These are phyloP conservation scores for Annulohypoxylon stygium DNA, from an alignment of 495 filamentous ascomycete species.

Conservation along the genomic window DNA sequence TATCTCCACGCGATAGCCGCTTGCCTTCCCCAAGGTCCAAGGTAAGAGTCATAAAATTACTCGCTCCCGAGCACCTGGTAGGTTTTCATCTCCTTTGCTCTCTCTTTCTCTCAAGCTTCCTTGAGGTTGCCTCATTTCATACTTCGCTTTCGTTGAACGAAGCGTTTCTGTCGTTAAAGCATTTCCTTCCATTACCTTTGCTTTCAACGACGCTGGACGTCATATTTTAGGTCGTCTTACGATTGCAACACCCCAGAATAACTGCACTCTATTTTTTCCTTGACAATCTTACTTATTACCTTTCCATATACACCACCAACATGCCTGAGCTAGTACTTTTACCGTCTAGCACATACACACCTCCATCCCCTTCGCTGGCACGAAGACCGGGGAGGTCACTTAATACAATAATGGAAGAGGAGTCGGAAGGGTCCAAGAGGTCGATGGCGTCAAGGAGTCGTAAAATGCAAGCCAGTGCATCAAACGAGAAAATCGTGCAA, in stretches of 20 bases:
- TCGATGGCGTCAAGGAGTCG: constrained; percentile 44
- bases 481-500: constrained; percentile 63
- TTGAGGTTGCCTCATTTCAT: constrained; percentile 54
- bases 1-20: constrained; percentile 48
- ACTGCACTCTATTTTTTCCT: constrained; percentile 33
- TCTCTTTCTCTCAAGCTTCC: constrained; percentile 53
- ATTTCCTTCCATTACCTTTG: constrained; percentile 42
- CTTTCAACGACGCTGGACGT: constrained; percentile 61
- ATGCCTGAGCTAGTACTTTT: constrained; percentile 72
- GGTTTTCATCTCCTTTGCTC: constrained; percentile 40
- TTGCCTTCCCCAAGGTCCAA: constrained; percentile 32
- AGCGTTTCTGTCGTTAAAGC: constrained; percentile 59
- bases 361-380: constrained; percentile 76
- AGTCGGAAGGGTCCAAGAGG: constrained; percentile 52
- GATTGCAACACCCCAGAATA: constrained; percentile 33
- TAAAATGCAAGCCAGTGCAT: constrained; percentile 57
- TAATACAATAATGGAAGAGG: constrained; percentile 91
- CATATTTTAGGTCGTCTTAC: constrained; percentile 46
- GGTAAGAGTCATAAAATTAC: constrained; percentile 52
- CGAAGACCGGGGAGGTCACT: constrained; percentile 72
- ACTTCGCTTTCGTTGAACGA: constrained; percentile 65
- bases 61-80: constrained; percentile 46
- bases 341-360: constrained; percentile 70
- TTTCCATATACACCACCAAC: constrained; percentile 52
- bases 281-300: constrained; percentile 42